Conservation (phyloP, 352 stramenopile species). For the Phytopythium ostracodes region DNA sequence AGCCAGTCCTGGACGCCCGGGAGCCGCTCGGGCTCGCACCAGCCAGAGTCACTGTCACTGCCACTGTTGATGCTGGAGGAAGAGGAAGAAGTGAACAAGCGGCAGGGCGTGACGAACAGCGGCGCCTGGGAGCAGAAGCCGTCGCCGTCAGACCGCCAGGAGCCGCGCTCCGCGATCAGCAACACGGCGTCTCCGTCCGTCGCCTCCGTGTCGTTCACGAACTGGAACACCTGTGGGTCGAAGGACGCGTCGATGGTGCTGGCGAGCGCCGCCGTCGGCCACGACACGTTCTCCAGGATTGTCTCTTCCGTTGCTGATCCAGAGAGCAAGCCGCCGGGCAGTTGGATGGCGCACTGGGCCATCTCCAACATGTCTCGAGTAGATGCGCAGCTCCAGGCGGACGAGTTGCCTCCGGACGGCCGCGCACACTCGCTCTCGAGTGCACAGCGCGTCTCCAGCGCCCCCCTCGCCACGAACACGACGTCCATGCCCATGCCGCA, state of each 20-base stretch:
- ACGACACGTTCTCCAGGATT: neutral
- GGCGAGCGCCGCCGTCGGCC: constrained; percentile 12
- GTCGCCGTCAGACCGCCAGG: constrained; percentile 19
- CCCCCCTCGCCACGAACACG: constrained; percentile 16
- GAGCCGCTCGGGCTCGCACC: constrained; percentile 29
- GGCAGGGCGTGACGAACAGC: constrained; percentile 28
- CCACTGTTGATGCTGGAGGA: constrained; percentile 13
- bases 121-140: constrained; percentile 19
- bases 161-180: constrained; percentile 20
- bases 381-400: constrained; percentile 8
- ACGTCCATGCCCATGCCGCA: constrained; percentile 40
- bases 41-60: constrained; percentile 7
- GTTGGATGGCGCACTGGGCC: neutral
- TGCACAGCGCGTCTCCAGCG: constrained; percentile 11
- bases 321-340: neutral
- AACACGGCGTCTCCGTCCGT: constrained; percentile 8
- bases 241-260: constrained; percentile 28
- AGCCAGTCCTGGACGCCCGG: constrained; percentile 25
- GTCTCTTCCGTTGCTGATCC: neutral
- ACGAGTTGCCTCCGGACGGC: constrained; percentile 2
- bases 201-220: neutral
- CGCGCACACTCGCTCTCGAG: neutral
- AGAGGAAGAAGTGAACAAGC: constrained; percentile 7
- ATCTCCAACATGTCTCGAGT: neutral
- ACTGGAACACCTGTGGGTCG: constrained; percentile 28